These are phyloP conservation scores for Grigorovia transvaalensis DNA, from an alignment of 805 yeast genomes.

Conservation along the genomic window DNA sequence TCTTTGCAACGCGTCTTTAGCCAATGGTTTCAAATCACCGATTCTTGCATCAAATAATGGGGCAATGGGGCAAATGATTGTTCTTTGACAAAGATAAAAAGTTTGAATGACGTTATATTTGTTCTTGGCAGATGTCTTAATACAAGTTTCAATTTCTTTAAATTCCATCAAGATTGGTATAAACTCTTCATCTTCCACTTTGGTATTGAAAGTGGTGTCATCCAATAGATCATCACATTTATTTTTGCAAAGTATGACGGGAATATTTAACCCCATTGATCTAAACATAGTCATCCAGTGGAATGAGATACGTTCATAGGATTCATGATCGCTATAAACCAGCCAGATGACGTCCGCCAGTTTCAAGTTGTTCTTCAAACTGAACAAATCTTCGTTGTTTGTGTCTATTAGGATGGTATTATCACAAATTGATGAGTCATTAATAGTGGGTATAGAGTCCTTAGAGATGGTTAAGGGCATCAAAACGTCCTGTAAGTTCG, in stretches of 20 bases:
- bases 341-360: conserved; percentile 87
- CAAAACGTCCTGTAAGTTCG: conserved; percentile 64
- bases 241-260: conserved; percentile 84
- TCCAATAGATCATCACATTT: conserved; percentile 41
- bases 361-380: conserved; percentile 62
- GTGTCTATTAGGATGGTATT: conserved; percentile 77
- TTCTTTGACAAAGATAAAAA: conserved; percentile 85
- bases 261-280: conserved; percentile 86
- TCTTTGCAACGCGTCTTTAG: conserved; percentile 64
- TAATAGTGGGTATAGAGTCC: conserved; percentile 38
- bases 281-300: conserved; percentile 94
- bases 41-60: conserved; percentile 91
- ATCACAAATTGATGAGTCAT: conserved; percentile 39
- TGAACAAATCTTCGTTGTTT: conserved; percentile 48
- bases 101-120: conserved; percentile 73
- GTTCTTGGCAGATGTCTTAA: conserved; percentile 78
- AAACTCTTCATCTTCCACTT: conserved; percentile 63
- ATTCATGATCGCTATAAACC: conserved; percentile 89
- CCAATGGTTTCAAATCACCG: conserved; percentile 67
- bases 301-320: conserved; percentile 81
- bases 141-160: conserved; percentile 88
- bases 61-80: conserved; percentile 85
- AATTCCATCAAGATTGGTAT: conserved; percentile 79
- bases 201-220: conserved; percentile 29
- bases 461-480: conserved; percentile 80